phyloP scores from a whole-genome alignment of 768 basidiomycete genomes.

The Boletus subparvulus region DNA sequence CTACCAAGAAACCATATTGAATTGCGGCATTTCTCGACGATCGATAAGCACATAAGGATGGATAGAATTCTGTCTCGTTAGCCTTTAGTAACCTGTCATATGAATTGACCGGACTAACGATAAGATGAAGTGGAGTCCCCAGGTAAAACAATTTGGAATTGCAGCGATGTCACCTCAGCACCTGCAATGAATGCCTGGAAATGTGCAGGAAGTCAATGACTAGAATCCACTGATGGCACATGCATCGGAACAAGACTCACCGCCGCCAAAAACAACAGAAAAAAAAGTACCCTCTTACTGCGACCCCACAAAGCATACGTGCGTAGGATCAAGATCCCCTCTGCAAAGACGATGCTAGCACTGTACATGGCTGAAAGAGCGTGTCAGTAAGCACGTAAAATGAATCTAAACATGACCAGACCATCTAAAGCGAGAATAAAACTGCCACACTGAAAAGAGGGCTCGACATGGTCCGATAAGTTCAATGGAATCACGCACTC shows the following conservation, averaged over 20 bases:
- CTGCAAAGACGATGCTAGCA: constrained; percentile 14
- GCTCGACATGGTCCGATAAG: neutral
- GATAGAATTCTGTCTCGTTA: constrained; percentile 15
- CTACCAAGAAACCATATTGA: constrained; percentile 16
- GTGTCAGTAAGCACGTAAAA: neutral
- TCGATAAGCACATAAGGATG: constrained; percentile 15
- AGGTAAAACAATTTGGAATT: constrained; percentile 12
- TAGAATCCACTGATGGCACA: neutral
- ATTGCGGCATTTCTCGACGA: constrained; percentile 15
- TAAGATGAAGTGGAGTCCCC: constrained; percentile 18
- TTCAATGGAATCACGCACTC: constrained; percentile 1
- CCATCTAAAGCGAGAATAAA: constrained; percentile 22
- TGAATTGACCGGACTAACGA: constrained; percentile 13
- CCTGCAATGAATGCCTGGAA: constrained; percentile 17
- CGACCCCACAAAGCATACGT: constrained; percentile 29
- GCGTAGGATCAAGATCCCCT: constrained; percentile 26
- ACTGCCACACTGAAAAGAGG: constrained; percentile 15
- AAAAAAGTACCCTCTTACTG: constrained; percentile 11
- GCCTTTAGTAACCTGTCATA: neutral
- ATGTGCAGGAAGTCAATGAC: neutral
- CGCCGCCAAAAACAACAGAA: constrained; percentile 20
- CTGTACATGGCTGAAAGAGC: constrained; percentile 11
- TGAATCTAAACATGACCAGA: neutral
- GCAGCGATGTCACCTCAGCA: constrained; percentile 8
- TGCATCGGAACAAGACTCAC: constrained; percentile 4